Conservation (phyloP, 768 basidiomycete species). For the Xerocomellus chrysenteron region DNA sequence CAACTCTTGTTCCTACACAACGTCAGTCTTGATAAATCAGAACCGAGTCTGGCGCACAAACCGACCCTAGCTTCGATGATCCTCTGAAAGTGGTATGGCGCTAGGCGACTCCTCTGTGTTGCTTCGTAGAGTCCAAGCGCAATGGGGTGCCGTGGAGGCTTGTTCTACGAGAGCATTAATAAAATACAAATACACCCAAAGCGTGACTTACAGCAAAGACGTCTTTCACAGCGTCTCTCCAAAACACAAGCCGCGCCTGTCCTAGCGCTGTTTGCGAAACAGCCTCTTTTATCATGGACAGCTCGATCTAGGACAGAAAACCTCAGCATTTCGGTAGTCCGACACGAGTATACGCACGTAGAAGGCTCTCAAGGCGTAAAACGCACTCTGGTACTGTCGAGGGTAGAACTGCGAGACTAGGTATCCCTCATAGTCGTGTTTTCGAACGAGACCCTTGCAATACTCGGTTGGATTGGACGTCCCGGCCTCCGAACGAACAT, state of each 20-base stretch:
- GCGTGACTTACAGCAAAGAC: slow-evolving; percentile 56
- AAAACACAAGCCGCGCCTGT: slow-evolving; percentile 85
- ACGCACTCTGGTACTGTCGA: slow-evolving; percentile 58
- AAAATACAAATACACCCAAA: slow-evolving; percentile 1
- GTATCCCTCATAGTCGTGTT: slow-evolving; percentile 81
- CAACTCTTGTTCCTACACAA: slow-evolving; percentile 61
- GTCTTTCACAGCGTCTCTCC: slow-evolving; percentile 75
- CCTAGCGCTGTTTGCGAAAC: slow-evolving; percentile 74
- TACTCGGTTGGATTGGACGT: slow-evolving; percentile 51
- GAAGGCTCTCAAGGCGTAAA: slow-evolving; percentile 80
- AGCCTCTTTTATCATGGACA: slow-evolving; percentile 73
- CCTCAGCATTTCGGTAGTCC: slow-evolving; percentile 5
- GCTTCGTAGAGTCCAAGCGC: slow-evolving; percentile 68
- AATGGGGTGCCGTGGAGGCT: slow-evolving; percentile 77
- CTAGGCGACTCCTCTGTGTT: slow-evolving; percentile 48
- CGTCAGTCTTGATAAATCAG: slow-evolving; percentile 21
- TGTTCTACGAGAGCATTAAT: slow-evolving; percentile 48
- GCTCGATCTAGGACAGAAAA: slow-evolving; percentile 55
- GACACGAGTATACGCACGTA: slow-evolving; percentile 52
- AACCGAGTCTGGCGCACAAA: slow-evolving; percentile 1
- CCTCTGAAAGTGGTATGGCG: slow-evolving; percentile 75
- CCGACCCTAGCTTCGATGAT: slow-evolving; percentile 83
- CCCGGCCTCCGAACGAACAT: slow-evolving; percentile 15
- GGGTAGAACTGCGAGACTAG: slow-evolving; percentile 72
- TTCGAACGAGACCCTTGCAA: slow-evolving; percentile 69